Evolutionary conservation across 148 eudicot species (phyloP), one percentile per base, ranked within the genome.

Genomic region (Rhododendron henanense): DNA sequence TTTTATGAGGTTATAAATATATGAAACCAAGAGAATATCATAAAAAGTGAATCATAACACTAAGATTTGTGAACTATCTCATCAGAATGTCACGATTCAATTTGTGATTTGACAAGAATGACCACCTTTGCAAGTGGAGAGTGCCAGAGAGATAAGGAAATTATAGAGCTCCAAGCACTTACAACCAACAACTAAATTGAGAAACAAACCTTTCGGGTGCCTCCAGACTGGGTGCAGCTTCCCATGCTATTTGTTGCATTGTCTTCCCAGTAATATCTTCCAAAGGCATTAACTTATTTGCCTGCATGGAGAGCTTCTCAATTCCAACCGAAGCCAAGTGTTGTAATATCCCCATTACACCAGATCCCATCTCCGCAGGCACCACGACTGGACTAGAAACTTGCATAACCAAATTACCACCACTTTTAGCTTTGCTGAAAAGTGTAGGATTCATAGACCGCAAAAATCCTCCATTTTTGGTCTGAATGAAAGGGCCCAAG

Each of bases 351-450:
- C 94, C 96, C 92, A 94, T 91, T 84, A 94, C 87, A 84, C 92
- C 91, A 59, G 93, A 93, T 77, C 98, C 96, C 98, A 97, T 91
- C 83, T 93, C 92, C 28, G 92, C 94, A 47, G 98, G 97, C 89
- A 97, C 93, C 89, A 97, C 98, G 67, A 92, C 91, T 71, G 95
- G 94, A 81, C 87, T 92, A 35, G 99, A 97, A 74, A 93, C 94
- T 92, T 97, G 99, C 92, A 95, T 93, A 61, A 97, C 87, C 90
- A 95, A 93, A 86, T 85, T 87, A 85, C 96, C 95, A 61, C 93
- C 90, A 85, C 84, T 92, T 78, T 92, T 91, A 23, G 95, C 93
- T 87, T 90, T 91, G 84, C 73, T 90, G 87, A 97, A 94, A 86
- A 93, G 91, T 44, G 85, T 85, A 44, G 98, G 94, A 85, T 89